Conservation (phyloP, 768 basidiomycete species). For the Lyophyllum decastes region DNA sequence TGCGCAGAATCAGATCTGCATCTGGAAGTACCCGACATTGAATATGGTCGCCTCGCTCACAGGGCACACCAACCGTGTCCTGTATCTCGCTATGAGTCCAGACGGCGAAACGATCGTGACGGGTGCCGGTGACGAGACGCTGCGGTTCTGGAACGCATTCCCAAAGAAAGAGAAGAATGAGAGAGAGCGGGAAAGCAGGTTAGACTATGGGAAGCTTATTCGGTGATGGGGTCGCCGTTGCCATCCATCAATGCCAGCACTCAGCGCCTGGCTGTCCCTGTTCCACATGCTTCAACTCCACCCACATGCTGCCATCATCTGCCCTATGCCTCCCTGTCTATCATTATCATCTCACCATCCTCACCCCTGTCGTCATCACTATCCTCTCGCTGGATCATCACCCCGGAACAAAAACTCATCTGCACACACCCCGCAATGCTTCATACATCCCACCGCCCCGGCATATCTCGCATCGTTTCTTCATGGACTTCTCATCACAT, state of each 20-base stretch:
- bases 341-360: neutral
- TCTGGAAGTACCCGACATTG: constrained; percentile 92
- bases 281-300: neutral
- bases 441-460: neutral
- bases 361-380: neutral
- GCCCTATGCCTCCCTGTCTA: neutral
- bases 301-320: neutral
- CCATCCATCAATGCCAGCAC: neutral
- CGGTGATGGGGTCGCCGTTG: constrained; percentile 4
- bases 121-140: constrained; percentile 95
- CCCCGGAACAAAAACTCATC: neutral
- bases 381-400: neutral
- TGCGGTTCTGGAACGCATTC: constrained; percentile 98
- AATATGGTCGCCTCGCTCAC: constrained; percentile 94
- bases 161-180: constrained; percentile 62
- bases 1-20: constrained; percentile 94
- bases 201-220: constrained; percentile 57
- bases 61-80: constrained; percentile 92
- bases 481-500: neutral
- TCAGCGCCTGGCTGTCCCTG: no score
- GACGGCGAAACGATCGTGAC: constrained; percentile 98
- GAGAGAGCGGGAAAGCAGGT: constrained; percentile 40
- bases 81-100: constrained; percentile 97
- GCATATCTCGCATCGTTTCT: neutral
- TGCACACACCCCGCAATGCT: neutral